Conservation (phyloP, 352 stramenopile species). For the Phytophthora macrochlamydospora region DNA sequence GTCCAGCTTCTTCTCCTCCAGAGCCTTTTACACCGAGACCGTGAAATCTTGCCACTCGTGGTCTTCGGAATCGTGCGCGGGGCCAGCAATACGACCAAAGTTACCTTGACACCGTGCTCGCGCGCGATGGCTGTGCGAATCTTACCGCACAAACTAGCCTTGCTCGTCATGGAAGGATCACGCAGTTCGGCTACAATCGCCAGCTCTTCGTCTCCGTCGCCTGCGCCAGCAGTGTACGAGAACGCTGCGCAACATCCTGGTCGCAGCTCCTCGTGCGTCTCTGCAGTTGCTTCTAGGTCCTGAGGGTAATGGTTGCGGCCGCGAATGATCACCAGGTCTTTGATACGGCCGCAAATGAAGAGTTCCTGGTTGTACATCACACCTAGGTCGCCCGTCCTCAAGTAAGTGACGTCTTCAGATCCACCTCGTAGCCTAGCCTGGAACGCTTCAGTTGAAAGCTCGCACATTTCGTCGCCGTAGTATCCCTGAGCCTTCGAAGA, state of each 20-base stretch:
- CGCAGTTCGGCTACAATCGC: conserved; percentile 82
- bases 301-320: conserved; percentile 99
- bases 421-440: conserved; percentile 69
- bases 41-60: conserved; percentile 98
- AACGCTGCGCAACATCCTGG: conserved; percentile 97
- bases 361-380: conserved; percentile 96
- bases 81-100: conserved; percentile 91
- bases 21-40: conserved; percentile 84
- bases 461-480: conserved; percentile 79
- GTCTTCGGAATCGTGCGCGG: conserved; percentile 97
- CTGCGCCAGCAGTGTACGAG: conserved; percentile 49
- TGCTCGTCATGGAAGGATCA: conserved; percentile 62
- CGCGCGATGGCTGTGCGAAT: conserved; percentile 71
- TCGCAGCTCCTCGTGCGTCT: conserved; percentile 82
- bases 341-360: conserved; percentile 98
- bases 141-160: conserved; percentile 75
- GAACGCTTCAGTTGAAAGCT: conserved; percentile 90
- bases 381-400: conserved; percentile 97
- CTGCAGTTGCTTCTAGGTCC: conserved; percentile 96
- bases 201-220: conserved; percentile 67
- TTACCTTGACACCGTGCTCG: conserved; percentile 88
- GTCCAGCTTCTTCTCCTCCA: conserved; percentile 63
- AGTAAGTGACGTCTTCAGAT: conserved; percentile 57
- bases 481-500: conserved; percentile 95
- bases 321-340: conserved; percentile 99